Percentiles rank a stretch among this genome's conserved stretches.
Conservation (phyloP, 345 rosid species). For the Arabidopsis suecica region DNA sequence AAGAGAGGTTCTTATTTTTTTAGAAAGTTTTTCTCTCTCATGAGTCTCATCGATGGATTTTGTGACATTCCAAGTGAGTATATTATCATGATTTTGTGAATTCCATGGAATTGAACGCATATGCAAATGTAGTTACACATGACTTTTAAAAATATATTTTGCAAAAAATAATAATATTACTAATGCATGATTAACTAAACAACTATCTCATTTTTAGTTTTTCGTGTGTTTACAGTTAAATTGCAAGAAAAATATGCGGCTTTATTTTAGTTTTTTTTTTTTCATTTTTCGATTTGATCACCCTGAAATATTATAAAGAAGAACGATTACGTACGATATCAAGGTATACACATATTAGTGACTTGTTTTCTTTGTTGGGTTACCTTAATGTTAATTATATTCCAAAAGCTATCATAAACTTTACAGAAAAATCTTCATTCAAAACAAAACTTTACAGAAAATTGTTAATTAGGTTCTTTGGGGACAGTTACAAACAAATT, state of each 20-base stretch:
- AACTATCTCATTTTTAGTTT: background rate
- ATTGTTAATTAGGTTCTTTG: background rate
- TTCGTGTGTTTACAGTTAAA: background rate
- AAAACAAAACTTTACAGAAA: background rate
- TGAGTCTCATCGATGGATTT: background rate
- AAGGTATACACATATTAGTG: background rate
- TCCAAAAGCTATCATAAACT: background rate
- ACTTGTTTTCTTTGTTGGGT: background rate
- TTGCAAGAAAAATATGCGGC: background rate
- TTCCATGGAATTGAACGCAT: background rate
- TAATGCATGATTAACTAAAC: background rate
- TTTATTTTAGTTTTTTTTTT: background rate
- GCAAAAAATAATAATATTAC: background rate
- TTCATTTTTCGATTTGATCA: background rate
- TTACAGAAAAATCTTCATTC: background rate
- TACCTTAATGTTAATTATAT: background rate
- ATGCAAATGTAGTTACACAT: constrained; percentile 1
- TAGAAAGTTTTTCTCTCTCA: background rate
- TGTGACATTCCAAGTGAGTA: constrained; percentile 14
- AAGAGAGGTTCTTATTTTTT: background rate
- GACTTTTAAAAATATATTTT: background rate
- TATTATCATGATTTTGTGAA: constrained; percentile 10
- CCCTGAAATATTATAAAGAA: background rate
- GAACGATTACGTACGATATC: background rate
- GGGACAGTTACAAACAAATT: background rate